Conservation (phyloP, 1,284 basidiomycete genomes). For the Wolfiporia cocos region DNA sequence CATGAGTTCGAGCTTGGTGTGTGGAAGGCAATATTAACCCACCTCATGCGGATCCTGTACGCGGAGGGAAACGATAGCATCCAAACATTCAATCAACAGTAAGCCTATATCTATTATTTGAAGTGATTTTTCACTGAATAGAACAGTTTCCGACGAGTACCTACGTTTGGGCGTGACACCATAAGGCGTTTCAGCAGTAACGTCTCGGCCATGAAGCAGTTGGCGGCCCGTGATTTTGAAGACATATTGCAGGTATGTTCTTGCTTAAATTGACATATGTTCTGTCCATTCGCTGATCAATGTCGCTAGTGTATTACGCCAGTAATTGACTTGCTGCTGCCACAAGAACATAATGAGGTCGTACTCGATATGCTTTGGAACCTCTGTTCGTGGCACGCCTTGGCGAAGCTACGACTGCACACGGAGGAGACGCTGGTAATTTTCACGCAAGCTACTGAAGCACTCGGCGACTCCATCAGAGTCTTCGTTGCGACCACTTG, state of each 20-base stretch:
- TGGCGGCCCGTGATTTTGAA: conserved; percentile 24
- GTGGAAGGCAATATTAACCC: conserved; percentile 23
- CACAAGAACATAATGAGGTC: conserved; percentile 12
- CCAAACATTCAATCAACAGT: conserved; percentile 10
- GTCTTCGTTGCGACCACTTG: conserved; percentile 16
- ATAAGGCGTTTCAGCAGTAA: conserved; percentile 20
- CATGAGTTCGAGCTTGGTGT: conserved; percentile 33
- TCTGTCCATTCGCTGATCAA: not conserved
- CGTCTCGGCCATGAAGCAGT: conserved; percentile 20
- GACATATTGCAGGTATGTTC: conserved; percentile 22
- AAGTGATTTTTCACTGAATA: not conserved
- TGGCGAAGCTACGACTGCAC: conserved; percentile 26
- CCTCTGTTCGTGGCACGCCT: conserved; percentile 22
- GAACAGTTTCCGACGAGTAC: conserved; percentile 17
- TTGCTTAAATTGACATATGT: no score
- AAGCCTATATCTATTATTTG: not conserved
- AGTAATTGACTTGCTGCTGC: conserved; percentile 22
- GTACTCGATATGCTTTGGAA: conserved; percentile 20
- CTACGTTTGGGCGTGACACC: conserved; percentile 21
- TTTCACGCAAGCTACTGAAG: conserved; percentile 12
- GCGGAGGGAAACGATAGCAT: conserved; percentile 3
- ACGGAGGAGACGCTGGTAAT: conserved; percentile 15
- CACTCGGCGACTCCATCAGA: conserved; percentile 14
- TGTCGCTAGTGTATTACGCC: conserved; percentile 22
- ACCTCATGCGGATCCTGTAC: conserved; percentile 5